These are phyloP conservation scores for Coemansia sp. DNA, from an alignment of 192 early-diverging fungal species.

Conservation along the genomic window DNA sequence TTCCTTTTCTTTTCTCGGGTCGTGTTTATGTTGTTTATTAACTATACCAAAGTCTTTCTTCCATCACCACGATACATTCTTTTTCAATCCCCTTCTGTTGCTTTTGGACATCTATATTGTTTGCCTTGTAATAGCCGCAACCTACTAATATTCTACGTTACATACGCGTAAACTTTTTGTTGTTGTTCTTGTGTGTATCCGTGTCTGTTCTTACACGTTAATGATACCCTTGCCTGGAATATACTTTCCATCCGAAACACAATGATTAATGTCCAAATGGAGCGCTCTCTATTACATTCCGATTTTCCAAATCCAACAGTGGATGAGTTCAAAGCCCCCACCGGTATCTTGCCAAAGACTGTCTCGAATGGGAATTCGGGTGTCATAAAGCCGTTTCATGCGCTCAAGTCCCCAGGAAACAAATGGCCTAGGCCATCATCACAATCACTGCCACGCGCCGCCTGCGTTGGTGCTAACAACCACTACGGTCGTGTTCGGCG, in stretches of 20 bases:
- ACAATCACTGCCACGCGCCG: constrained; percentile 16
- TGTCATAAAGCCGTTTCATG: constrained; percentile 39
- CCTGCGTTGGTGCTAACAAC: constrained; percentile 12
- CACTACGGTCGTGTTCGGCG: constrained; percentile 41
- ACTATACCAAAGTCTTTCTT: too few species aligned
- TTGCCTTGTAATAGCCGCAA: neutral
- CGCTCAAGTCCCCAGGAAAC: neutral
- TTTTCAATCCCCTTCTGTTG: neutral
- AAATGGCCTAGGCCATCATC: constrained; percentile 2
- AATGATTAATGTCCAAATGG: neutral
- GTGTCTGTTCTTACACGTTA: neutral
- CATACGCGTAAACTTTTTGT: neutral
- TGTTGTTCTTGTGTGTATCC: neutral
- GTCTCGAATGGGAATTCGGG: constrained; percentile 8
- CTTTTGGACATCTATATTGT: neutral
- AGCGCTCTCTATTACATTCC: neutral
- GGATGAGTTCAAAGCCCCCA: neutral
- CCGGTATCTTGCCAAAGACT: neutral
- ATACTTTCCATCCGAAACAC: neutral
- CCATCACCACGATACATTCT: neutral
- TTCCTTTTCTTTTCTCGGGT: neutral
- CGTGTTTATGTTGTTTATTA: neutral
- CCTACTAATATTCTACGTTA: neutral
- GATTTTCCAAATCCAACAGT: neutral
- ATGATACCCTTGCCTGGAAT: neutral